These are phyloP conservation scores for Sphenostylis stenocarpa DNA, from an alignment of 306 rosid genomes.

Conservation along the genomic window DNA sequence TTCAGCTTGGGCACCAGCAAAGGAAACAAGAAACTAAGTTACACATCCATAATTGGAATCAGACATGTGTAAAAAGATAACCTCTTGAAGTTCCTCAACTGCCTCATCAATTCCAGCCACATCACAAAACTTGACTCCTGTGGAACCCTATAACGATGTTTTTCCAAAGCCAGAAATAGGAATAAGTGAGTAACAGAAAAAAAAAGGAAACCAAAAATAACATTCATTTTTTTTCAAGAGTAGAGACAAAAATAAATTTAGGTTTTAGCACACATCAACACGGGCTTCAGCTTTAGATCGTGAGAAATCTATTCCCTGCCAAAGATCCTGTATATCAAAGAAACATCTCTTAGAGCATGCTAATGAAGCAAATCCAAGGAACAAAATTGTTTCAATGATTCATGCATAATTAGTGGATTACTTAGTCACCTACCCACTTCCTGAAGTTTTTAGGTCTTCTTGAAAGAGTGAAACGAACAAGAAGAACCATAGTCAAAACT, in stretches of 20 bases:
- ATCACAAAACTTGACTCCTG: slow-evolving; percentile 86
- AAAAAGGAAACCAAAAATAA: slow-evolving; percentile 28
- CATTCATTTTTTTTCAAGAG: background rate
- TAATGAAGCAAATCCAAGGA: slow-evolving; percentile 32
- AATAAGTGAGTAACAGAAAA: slow-evolving; percentile 28
- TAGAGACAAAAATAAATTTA: slow-evolving; percentile 30
- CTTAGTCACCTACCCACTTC: slow-evolving; percentile 78
- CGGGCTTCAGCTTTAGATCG: slow-evolving; percentile 99
- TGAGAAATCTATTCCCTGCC: slow-evolving; percentile 99
- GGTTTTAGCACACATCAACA: slow-evolving; percentile 75
- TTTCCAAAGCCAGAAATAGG: slow-evolving; percentile 34
- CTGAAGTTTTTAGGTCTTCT: slow-evolving; percentile 96
- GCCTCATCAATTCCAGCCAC: slow-evolving; percentile 99
- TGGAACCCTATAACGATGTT: slow-evolving; percentile 75
- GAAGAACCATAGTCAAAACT: slow-evolving; percentile 88
- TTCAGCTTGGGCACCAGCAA: background rate
- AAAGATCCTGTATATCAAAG: slow-evolving; percentile 70
- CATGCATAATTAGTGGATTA: slow-evolving; percentile 27
- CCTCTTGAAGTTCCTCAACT: slow-evolving; percentile 98
- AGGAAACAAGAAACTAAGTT: background rate
- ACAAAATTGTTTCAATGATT: slow-evolving; percentile 25
- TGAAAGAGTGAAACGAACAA: slow-evolving; percentile 93
- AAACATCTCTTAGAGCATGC: slow-evolving; percentile 33
- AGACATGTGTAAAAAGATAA: slow-evolving; percentile 35
- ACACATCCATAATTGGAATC: slow-evolving; percentile 1